Evolutionary conservation across 345 rosid species (phyloP), one percentile per base, ranked within the genome.

Genomic region (Citrus trifoliata): DNA sequence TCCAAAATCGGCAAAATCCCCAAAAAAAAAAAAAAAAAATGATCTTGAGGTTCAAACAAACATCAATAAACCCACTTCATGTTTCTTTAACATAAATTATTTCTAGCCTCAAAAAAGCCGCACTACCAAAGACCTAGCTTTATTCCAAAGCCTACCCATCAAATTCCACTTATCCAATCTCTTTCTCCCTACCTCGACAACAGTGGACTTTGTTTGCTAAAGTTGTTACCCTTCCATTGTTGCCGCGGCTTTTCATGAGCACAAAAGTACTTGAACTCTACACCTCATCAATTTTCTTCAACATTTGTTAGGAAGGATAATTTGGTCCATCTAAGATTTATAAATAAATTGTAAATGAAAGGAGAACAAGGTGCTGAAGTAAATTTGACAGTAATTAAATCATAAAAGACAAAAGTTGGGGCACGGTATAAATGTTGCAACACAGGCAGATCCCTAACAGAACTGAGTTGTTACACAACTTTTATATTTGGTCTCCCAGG

Each of bases 91-190:
- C 98, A 82, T 91, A 93, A 32, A 95, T 81, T 28, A 92, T 91
- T 78, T 95, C 99, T 0, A 97, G 98, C 76, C 99, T 89, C 87
- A 92, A 86, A 98, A 98, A 92, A 48, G 95, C 97, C 0, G 97
- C 96, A 19, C 96, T 33, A 95, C 87, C 85, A 91, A 80, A 24
- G 84, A 74, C 81, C 98, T 80, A 1, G 99, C 66, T 33, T 86
- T 89, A 76, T 93, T 93, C 81, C 97, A 97, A 24, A 95, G 85
- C 30, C 98, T 87, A 25, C 90, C 95, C 99, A 95, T 93, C 88
- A 95, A 82, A 69, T 80, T 92, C 99, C 98, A 95, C 82, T 95
- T 95, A 77, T 95, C 99, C 55, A 93, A 42, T 85, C 97, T 87
- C 88, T 93, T 84, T 74, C 90, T 88, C 55, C 91, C 92, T 0